A percentile compares a stretch with the other conserved stretches of the same genome.
phyloP scores from a whole-genome alignment of 2,329 filamentous ascomycete genomes.

The Aspergillus hiratsukae region DNA sequence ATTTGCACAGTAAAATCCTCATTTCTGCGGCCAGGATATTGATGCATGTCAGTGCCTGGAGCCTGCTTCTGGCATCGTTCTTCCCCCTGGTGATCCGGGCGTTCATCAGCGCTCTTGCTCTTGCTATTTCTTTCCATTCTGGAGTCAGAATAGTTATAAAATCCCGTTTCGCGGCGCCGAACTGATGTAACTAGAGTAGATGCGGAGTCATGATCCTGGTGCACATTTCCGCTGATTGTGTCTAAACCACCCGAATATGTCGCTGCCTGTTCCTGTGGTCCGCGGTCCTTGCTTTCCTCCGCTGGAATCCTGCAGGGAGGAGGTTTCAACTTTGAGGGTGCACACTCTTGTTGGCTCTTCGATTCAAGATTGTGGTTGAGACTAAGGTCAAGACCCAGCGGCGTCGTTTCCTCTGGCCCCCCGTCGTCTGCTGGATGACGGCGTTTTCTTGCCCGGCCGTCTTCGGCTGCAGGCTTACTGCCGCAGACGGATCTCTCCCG shows the following conservation, averaged over 20 bases:
- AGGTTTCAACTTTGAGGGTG: not conserved
- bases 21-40: not conserved
- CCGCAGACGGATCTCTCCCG: conserved; percentile 20
- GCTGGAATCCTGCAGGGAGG: not conserved
- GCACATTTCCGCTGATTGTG: not conserved
- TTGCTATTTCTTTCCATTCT: not conserved
- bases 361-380: not conserved
- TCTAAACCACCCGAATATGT: not conserved
- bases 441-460: conserved; percentile 18
- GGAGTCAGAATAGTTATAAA: not conserved
- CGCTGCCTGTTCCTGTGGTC: not conserved
- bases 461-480: conserved; percentile 3
- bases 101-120: not conserved
- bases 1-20: conserved; percentile 56
- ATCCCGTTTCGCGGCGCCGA: not conserved
- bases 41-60: not conserved
- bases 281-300: not conserved
- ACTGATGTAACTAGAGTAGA: not conserved
- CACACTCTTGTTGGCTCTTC: not conserved
- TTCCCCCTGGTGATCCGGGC: not conserved
- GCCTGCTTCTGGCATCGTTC: not conserved
- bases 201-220: not conserved
- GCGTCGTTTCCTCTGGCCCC: not conserved
- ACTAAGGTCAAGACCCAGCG: not conserved
- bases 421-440: conserved; percentile 19